These are phyloP conservation scores for Garcileccinum viscosum DNA, from an alignment of 1,284 basidiomycete genomes.

Conservation along the genomic window DNA sequence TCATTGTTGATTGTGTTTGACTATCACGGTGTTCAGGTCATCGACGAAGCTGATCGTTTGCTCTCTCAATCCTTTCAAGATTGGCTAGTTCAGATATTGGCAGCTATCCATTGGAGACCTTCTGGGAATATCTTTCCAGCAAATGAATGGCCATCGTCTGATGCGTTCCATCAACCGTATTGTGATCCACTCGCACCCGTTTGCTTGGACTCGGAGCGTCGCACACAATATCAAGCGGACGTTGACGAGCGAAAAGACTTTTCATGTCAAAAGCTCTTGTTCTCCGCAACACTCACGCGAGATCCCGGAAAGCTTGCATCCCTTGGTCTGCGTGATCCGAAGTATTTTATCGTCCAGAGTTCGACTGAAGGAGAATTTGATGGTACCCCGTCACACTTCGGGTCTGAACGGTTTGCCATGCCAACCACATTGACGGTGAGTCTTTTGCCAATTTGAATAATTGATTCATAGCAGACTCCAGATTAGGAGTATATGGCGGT, in stretches of 20 bases:
- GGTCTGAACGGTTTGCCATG: slow-evolving; percentile 82
- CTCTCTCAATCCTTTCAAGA: slow-evolving; percentile 96
- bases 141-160: slow-evolving; percentile 6
- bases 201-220: slow-evolving; percentile 53
- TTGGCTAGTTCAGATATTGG: slow-evolving; percentile 85
- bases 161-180: slow-evolving; percentile 24
- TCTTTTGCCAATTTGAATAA: neutral
- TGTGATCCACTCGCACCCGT: slow-evolving; percentile 68
- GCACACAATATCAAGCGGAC: slow-evolving; percentile 51
- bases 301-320: slow-evolving; percentile 93
- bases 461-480: neutral
- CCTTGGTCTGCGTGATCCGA: slow-evolving; percentile 79
- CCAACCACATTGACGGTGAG: slow-evolving; percentile 77
- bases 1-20: slow-evolving; percentile 5
- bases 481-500: slow-evolving; percentile 87
- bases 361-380: slow-evolving; percentile 46
- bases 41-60: slow-evolving; percentile 97
- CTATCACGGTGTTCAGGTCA: slow-evolving; percentile 61
- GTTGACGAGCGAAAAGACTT: slow-evolving; percentile 59
- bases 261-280: slow-evolving; percentile 94
- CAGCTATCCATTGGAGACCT: slow-evolving; percentile 65
- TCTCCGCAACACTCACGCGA: slow-evolving; percentile 94
- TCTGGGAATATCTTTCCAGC: slow-evolving; percentile 9
- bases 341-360: slow-evolving; percentile 86
- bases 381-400: slow-evolving; percentile 53